Evolutionary conservation across 176 grass and related monocot species (phyloP), one percentile per base, ranked within the genome.

Genomic region (Aegilops tauschii): DNA sequence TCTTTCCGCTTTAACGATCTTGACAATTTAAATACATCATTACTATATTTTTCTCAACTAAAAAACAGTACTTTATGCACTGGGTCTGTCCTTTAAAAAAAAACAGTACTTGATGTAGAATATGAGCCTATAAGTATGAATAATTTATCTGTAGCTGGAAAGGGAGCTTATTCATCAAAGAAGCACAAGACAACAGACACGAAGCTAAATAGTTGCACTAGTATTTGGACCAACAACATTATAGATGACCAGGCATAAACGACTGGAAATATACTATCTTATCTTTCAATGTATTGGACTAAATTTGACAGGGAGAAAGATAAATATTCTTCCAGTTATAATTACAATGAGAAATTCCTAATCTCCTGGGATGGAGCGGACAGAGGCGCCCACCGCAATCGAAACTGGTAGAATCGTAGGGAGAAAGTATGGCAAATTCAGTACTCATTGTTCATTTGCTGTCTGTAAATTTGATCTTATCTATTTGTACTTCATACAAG

Each of bases 1-100:
- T 99, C 93, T 78, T 96, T 99, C 76, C 42, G 81, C 80, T 78
- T 77, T 80, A 98, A 86, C 45, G 89, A 71, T 76, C 96, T 95
- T 58, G 49, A 0, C 23, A 72, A 81, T 74, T 79, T 23, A 73
- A 20, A 81, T 39, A 64, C 27, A 56, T 13, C 70, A 44, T 90
- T 79, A 64, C 11, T 8, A 20, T 61, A 85, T 50, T 6, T 6
- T 44, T 61, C 45, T 14, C 34, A 70, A 29, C 71, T 12, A 83
- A 79, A 42, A 75, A 10, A 39, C 18, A 65, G 20, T 68, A 29
- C 34, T 35, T 35, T 35, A 35, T 35, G 34, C 7, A 35, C 34
- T 35, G 34, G 34, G 34, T 35, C 34, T 35, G 4, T 35, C 34
- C 34, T 35, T 35, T 31, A 31, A 31, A 31, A 31, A 25, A 31